Evolutionary conservation across 2,329 filamentous ascomycete species (phyloP).

Genomic region (Diplodia mutila): DNA sequence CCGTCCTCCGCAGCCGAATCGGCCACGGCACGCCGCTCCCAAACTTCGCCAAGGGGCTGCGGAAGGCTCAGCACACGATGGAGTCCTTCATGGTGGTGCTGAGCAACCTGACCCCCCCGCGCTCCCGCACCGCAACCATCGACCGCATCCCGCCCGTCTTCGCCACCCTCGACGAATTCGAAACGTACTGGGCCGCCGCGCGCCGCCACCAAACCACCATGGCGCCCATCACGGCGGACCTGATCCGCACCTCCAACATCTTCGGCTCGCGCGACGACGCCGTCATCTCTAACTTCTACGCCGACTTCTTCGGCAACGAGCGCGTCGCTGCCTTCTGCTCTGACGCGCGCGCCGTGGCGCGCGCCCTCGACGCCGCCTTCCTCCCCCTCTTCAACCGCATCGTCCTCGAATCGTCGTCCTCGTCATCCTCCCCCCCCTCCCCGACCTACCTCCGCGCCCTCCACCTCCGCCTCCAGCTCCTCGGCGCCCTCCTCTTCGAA

Average conservation of each 20-base stretch:
- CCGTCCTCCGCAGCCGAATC: neutral
- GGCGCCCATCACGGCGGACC: neutral
- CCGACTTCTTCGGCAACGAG: neutral
- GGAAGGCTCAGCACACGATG: neutral
- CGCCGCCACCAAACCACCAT: neutral
- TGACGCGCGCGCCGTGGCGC: no score
- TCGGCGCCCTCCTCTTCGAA: neutral
- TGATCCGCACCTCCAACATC: no score
- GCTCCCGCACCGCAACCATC: neutral
- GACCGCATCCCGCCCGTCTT: neutral
- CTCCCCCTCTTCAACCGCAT: neutral
- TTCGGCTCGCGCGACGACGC: neutral
- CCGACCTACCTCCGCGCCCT: neutral
- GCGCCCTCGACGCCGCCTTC: slow-evolving; percentile 1
- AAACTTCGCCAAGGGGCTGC: neutral
- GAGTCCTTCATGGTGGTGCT: slow-evolving; percentile 8
- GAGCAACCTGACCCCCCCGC: neutral
- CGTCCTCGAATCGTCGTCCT: no score
- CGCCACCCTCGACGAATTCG: neutral
- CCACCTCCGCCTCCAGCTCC: slow-evolving; percentile 7
- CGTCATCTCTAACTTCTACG: neutral
- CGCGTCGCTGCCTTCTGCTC: neutral
- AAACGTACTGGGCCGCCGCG: neutral
- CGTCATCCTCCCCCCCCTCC: no score
- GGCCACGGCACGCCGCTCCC: neutral